phyloP scores from a whole-genome alignment of 2,329 filamentous ascomycete genomes.

The Neopestalotiopsis clavispora region DNA sequence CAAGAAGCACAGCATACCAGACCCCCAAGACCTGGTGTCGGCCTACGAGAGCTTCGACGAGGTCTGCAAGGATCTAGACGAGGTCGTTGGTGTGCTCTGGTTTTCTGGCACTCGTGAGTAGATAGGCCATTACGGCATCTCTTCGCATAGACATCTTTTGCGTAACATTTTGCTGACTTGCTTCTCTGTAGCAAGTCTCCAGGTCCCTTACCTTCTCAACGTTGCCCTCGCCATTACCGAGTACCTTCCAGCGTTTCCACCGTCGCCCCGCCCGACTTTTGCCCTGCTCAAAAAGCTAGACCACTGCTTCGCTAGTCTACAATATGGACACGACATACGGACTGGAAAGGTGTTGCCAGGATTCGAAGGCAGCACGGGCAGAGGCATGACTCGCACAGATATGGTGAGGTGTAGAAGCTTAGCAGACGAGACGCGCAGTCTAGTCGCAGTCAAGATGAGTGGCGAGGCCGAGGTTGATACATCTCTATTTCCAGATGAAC shows the following conservation, averaged over 20 bases:
- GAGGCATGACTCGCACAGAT: constrained; percentile 77
- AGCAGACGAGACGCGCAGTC: constrained; percentile 75
- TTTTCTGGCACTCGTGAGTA: constrained; percentile 81
- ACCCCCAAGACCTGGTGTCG: constrained; percentile 51
- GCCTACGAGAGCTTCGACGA: constrained; percentile 69
- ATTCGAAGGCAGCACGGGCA: constrained; percentile 64
- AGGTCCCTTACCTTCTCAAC: constrained; percentile 83
- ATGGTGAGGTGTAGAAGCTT: constrained; percentile 87
- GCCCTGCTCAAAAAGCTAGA: constrained; percentile 78
- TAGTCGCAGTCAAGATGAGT: constrained; percentile 72
- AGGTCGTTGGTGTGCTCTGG: constrained; percentile 82
- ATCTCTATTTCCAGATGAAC: constrained; percentile 27
- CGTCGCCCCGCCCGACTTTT: constrained; percentile 72
- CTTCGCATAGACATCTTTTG: background rate
- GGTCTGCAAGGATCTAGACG: constrained; percentile 75
- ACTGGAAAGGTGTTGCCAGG: constrained; percentile 71
- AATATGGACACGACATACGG: constrained; percentile 70
- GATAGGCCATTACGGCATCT: background rate
- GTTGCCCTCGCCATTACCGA: constrained; percentile 75
- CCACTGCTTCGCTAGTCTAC: constrained; percentile 77
- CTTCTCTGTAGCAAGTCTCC: constrained; percentile 65
- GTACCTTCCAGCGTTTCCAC: constrained; percentile 75
- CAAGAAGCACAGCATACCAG: constrained; percentile 58
- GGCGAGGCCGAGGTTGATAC: constrained; percentile 52
- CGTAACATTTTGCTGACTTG: background rate